phyloP scores from a whole-genome alignment of 78 protist genomes.

The Dictyostelium citrinum region DNA sequence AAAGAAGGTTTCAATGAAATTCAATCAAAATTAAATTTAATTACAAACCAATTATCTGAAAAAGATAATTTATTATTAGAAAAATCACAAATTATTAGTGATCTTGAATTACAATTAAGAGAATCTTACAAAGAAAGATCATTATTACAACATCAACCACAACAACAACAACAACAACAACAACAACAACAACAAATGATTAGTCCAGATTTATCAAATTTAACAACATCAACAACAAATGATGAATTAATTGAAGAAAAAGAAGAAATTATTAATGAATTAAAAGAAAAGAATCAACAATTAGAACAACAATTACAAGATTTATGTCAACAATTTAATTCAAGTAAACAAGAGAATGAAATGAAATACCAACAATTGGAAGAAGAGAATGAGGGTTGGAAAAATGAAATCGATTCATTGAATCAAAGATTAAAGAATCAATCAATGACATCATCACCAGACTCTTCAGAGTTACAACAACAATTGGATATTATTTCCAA shows the following conservation, averaged over 20 bases:
- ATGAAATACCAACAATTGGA: not conserved
- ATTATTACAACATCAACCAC: not conserved
- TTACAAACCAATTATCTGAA: not conserved
- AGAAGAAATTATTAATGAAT: not conserved
- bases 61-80: not conserved
- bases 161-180: not conserved
- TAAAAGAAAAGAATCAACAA: not conserved
- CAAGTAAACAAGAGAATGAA: not conserved
- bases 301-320: not conserved
- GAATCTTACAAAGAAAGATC: not conserved
- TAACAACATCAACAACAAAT: not conserved
- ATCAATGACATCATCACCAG: not conserved
- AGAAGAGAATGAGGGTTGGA: not conserved
- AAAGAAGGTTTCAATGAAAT: not conserved
- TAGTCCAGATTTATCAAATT: not conserved
- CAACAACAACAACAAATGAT: not conserved
- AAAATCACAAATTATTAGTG: conserved; percentile 10
- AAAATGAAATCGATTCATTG: not conserved
- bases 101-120: not conserved
- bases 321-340: not conserved
- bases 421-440: not conserved
- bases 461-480: not conserved
- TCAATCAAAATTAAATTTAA: not conserved
- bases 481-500: not conserved
- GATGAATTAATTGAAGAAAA: not conserved